A percentile compares a stretch with the other conserved stretches of the same genome.
These are phyloP conservation scores for Tylopilus sp. DNA, from an alignment of 768 basidiomycete species.

Conservation along the genomic window DNA sequence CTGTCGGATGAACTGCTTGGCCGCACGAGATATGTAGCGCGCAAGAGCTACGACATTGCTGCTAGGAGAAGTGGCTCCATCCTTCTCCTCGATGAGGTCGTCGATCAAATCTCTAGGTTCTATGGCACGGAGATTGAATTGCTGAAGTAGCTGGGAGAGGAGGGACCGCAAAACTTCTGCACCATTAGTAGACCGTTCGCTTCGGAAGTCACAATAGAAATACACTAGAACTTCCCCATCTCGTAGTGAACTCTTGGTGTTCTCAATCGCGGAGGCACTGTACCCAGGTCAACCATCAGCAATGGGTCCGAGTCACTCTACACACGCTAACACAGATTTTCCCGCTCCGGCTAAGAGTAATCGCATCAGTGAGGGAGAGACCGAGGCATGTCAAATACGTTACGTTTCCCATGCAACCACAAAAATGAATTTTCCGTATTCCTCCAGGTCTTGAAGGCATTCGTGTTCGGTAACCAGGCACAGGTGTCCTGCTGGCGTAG, in stretches of 20 bases:
- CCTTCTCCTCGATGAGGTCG: not conserved
- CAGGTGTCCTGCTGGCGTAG: constrained; percentile 9
- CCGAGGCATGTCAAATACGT: not conserved
- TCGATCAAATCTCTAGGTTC: not conserved
- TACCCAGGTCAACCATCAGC: not conserved
- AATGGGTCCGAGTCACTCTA: rapidly evolving
- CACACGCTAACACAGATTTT: constrained; percentile 16
- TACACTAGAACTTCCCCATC: constrained; percentile 4
- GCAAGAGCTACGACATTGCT: not conserved
- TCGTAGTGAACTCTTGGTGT: not conserved
- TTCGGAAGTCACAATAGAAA: constrained; percentile 24
- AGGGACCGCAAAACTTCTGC: constrained; percentile 18
- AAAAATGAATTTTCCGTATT: not conserved
- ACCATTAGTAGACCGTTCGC: not conserved
- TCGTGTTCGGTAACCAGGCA: constrained; percentile 6
- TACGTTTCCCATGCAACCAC: constrained; percentile 19
- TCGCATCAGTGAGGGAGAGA: not conserved
- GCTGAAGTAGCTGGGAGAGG: constrained; percentile 11
- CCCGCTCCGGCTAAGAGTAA: constrained; percentile 10
- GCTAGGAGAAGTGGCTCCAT: not conserved
- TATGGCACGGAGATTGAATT: not conserved
- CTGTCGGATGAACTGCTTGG: not conserved
- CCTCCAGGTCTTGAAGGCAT: constrained; percentile 5
- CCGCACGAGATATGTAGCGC: not conserved
- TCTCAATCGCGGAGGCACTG: constrained; percentile 15